Conservation (phyloP, 2,329 filamentous ascomycete genomes). For the Neopestalotiopsis sp. region DNA sequence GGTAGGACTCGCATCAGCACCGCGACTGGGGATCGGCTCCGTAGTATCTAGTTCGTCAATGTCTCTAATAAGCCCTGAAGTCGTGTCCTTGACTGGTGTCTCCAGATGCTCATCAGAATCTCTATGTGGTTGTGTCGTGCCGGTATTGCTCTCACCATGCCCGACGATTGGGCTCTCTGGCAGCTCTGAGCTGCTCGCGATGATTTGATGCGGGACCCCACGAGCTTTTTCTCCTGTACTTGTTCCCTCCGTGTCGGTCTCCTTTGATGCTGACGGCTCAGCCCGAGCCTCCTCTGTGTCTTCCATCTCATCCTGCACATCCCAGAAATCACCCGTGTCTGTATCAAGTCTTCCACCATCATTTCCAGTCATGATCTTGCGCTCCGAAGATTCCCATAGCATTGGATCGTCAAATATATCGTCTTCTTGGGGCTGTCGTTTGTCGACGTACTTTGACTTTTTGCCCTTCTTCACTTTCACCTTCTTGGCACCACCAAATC, state of each 20-base stretch:
- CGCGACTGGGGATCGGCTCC: constrained; percentile 23
- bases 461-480: constrained; percentile 40
- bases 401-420: constrained; percentile 51
- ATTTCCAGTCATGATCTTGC: constrained; percentile 34
- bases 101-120: constrained; percentile 16
- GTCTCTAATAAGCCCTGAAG: constrained; percentile 31
- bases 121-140: neutral
- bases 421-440: constrained; percentile 42
- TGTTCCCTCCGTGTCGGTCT: neutral
- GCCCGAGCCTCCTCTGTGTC: constrained; percentile 16
- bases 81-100: constrained; percentile 4
- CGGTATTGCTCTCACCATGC: constrained; percentile 8
- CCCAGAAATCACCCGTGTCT: constrained; percentile 27
- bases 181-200: constrained; percentile 16
- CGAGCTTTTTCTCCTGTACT: constrained; percentile 19
- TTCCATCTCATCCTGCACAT: constrained; percentile 23
- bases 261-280: neutral
- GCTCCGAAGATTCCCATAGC: constrained; percentile 49
- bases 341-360: constrained; percentile 31
- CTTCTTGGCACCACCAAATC: constrained; percentile 37
- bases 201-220: constrained; percentile 16
- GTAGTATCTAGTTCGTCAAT: constrained; percentile 33
- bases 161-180: constrained; percentile 21
- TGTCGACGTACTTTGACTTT: constrained; percentile 44
- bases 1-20: neutral